A percentile compares a stretch with the other conserved stretches of the same genome.
These are phyloP conservation scores for Pisolithus marmoratus DNA, from an alignment of 768 basidiomycete species.

Conservation along the genomic window DNA sequence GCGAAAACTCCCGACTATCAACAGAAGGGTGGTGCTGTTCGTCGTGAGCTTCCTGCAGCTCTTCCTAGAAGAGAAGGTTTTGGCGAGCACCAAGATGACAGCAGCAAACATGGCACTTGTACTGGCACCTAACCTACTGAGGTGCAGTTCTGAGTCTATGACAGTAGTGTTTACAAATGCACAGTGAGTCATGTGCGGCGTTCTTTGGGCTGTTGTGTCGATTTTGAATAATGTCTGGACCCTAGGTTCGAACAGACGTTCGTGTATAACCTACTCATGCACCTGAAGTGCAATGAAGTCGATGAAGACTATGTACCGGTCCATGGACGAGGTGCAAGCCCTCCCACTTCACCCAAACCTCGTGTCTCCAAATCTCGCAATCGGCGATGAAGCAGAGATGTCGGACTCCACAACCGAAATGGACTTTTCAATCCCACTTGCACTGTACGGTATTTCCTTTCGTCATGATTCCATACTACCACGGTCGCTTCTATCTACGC, in stretches of 20 bases:
- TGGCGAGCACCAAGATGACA: constrained; percentile 82
- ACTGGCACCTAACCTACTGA: constrained; percentile 85
- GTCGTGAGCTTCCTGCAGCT: constrained; percentile 87
- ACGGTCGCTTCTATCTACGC: background rate
- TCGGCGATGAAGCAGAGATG: constrained; percentile 32
- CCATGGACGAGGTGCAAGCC: constrained; percentile 73
- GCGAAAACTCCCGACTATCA: constrained; percentile 74
- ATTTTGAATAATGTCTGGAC: constrained; percentile 6
- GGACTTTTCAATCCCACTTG: background rate
- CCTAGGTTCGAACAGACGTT: constrained; percentile 82
- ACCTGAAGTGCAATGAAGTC: constrained; percentile 70
- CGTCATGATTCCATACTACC: background rate
- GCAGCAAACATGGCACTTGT: constrained; percentile 82
- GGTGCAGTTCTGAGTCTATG: constrained; percentile 86
- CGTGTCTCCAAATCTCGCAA: constrained; percentile 53
- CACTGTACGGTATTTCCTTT: background rate
- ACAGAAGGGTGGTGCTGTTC: constrained; percentile 81
- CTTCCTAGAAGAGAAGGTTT: constrained; percentile 75
- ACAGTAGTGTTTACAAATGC: constrained; percentile 87
- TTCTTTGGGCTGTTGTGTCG: constrained; percentile 1
- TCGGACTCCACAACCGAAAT: background rate
- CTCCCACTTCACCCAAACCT: constrained; percentile 37
- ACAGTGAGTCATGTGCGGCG: constrained; percentile 52
- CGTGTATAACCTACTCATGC: constrained; percentile 75
- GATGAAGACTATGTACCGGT: constrained; percentile 73